Evolutionary conservation across 176 grass and related monocot genomes (phyloP), one percentile per base, ranked within the genome.

Genomic region (Hyparrhenia diplandra): DNA sequence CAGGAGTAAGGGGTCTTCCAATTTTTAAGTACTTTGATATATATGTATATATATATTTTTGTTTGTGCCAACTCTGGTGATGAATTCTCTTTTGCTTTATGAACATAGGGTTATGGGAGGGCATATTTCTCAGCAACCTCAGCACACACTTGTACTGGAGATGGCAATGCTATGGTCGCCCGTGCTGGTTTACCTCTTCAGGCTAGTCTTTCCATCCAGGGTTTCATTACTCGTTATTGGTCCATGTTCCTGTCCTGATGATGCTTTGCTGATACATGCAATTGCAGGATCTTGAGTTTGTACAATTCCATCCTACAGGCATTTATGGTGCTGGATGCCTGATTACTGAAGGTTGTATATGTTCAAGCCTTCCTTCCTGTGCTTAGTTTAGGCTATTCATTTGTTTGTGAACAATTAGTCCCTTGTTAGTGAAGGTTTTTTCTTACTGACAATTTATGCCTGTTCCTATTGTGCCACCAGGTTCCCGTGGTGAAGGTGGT

Each of bases 141-240:
- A 80, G 96, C 92, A 69, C 96, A 99, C 77, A 99, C 96, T 41
- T 99, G 96, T 85, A 99, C 96, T 82, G 96, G 96, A 85, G 96
- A 99, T 91, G 96, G 96, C 67, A 99, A 99, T 83, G 96, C 87
- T 71, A 99, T 99, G 90, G 96, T 89, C 20, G 90, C 96, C 74
- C 96, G 96, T 88, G 96, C 96, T 91, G 96, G 96, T 55, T 87
- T 99, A 82, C 84, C 92, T 39, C 96, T 99, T 27, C 86, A 99
- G 79, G 96, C 87, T n/a, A 80, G 79, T 90, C 21, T 47, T 55
- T 23, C 70, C 13, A 59, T 72, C 39, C 69, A 73, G 67, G 27
- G 13, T 18, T 78, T 10, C 24, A 12, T 71, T 71, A 64, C 34
- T 82, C 41, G 31, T 51, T 58, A 73, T 69, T 55, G 20, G 20